A percentile compares a stretch with the other conserved stretches of the same genome.
phyloP scores from a whole-genome alignment of 2,329 filamentous ascomycete genomes.

The Metarhizium sp. region DNA sequence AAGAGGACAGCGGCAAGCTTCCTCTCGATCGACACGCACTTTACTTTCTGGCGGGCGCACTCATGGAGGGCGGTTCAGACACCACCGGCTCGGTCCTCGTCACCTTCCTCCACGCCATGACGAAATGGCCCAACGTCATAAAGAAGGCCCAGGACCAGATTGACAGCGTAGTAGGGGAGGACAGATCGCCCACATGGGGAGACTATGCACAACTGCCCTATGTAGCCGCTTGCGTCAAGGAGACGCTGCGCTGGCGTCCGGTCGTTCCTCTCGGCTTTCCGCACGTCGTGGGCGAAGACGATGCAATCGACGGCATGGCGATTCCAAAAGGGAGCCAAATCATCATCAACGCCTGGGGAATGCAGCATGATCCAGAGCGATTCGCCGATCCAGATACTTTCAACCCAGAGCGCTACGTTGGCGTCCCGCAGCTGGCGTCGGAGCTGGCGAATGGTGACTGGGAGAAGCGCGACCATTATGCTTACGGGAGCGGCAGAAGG shows the following conservation, averaged over 20 bases:
- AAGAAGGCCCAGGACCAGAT: constrained; percentile 30
- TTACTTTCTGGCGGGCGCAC: constrained; percentile 25
- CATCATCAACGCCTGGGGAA: constrained; percentile 25
- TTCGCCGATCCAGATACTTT: constrained; percentile 20
- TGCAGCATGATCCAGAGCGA: constrained; percentile 16
- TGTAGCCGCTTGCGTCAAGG: constrained; percentile 30
- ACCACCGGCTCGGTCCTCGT: constrained; percentile 25
- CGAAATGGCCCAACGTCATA: constrained; percentile 26
- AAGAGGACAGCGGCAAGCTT: constrained; percentile 18
- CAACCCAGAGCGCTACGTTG: constrained; percentile 15
- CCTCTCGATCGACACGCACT: constrained; percentile 21
- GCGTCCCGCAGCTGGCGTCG: constrained; percentile 18
- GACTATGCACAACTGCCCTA: constrained; percentile 31
- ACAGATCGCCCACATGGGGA: constrained; percentile 25
- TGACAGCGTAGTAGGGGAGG: constrained; percentile 25
- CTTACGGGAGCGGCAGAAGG: constrained; percentile 35
- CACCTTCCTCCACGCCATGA: constrained; percentile 31
- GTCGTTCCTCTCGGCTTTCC: constrained; percentile 23
- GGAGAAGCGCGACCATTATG: constrained; percentile 29
- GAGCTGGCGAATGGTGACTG: constrained; percentile 15
- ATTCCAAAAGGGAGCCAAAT: constrained; percentile 30
- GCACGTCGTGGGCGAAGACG: constrained; percentile 27
- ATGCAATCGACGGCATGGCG: constrained; percentile 26
- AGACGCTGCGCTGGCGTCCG: constrained; percentile 32
- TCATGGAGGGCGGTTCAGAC: constrained; percentile 24